Base-by-base conservation (phyloP, 2,329 filamentous ascomycete species). In the Colletotrichum agaves region DNA sequence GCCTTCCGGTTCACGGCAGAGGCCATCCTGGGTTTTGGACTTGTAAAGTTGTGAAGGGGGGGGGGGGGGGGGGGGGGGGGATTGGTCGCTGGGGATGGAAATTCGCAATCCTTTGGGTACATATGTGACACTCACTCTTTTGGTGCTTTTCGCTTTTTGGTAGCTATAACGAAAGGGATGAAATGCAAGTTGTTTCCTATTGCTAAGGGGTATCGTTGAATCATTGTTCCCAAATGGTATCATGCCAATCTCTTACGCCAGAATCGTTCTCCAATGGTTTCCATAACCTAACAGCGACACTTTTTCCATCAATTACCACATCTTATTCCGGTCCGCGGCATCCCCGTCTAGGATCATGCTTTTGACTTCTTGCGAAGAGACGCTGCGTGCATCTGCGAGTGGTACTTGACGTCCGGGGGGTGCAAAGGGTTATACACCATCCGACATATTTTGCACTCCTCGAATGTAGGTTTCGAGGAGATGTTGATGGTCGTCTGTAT, bases 401-500 rank as follows among this genome's bases (percentile, higher is more conserved):
- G 81, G 15, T 76, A 81, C 63, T 79, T 82, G 15, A 82, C 81
- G 61, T 83, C 81, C 31, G 78, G 78, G 3, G 81, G 80, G 61
- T 79, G 80, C 5, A 82, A 70, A 0, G 81, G 81, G 57, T 83
- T 83, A 75, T 80, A 83, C 7, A 83, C 78, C 1, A 76, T 82
- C 58, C 82, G 74, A 69, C 81, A 83, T 3, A 77, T 64, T 56
- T 76, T 80, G 69, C 81, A 83, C 61, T 83, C 81, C 2, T 79
- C 77, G 66, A 83, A 83, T 1, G 80, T 73, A 3, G 80, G 78
- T 27, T 79, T 76, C 1, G 77, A 74, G 0, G 81, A 82, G 2
- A 83, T 73, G 37, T 83, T 83, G n/a, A 83, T 75, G 1, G 81
- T 83, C 2, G 79, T 83, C 57, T 83, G 81, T 1, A 83, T 63